Conservation (phyloP, 108 stramenopile genomes). For the Pseudonitzschia pungens region DNA sequence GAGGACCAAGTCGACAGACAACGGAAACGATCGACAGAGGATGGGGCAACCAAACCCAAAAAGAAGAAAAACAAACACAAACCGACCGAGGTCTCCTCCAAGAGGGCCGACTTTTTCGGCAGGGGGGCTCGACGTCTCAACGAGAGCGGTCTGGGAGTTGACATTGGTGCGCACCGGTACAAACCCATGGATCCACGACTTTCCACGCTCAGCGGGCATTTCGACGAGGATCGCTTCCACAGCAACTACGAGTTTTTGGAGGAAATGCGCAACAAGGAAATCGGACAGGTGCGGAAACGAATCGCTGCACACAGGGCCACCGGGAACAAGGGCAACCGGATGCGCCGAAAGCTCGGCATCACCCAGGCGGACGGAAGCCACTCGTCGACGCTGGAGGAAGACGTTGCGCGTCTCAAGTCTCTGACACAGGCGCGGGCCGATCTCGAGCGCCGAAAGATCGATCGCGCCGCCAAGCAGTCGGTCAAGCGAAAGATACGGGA, state of each 20-base stretch:
- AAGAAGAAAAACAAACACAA: conserved; percentile 37
- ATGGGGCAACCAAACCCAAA: background rate
- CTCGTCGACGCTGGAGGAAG: conserved; percentile 43
- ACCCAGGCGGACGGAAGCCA: conserved; percentile 36
- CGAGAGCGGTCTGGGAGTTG: conserved; percentile 78
- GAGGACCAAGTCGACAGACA: conserved; percentile 8
- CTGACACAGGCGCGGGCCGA: conserved; percentile 66
- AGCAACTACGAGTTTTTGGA: conserved; percentile 76
- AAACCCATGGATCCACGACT: conserved; percentile 82
- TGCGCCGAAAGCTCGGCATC: conserved; percentile 57
- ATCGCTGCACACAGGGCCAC: conserved; percentile 63
- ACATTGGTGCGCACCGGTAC: conserved; percentile 81
- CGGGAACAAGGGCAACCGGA: conserved; percentile 75
- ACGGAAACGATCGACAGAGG: background rate
- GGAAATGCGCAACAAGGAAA: conserved; percentile 75
- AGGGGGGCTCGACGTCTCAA: conserved; percentile 63
- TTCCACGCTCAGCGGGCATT: conserved; percentile 63
- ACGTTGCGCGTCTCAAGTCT: conserved; percentile 60
- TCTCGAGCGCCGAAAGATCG: conserved; percentile 54
- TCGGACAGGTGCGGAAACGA: conserved; percentile 52
- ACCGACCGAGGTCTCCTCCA: conserved; percentile 79
- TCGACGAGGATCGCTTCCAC: conserved; percentile 75
- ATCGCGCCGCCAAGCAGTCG: conserved; percentile 58
- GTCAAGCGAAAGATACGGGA: conserved; percentile 74
- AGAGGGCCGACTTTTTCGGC: conserved; percentile 64